Evolutionary conservation across 169 alveolate species (phyloP), one percentile per base, ranked within the genome.

Genomic region (Cryptosporidium meleagridis): DNA sequence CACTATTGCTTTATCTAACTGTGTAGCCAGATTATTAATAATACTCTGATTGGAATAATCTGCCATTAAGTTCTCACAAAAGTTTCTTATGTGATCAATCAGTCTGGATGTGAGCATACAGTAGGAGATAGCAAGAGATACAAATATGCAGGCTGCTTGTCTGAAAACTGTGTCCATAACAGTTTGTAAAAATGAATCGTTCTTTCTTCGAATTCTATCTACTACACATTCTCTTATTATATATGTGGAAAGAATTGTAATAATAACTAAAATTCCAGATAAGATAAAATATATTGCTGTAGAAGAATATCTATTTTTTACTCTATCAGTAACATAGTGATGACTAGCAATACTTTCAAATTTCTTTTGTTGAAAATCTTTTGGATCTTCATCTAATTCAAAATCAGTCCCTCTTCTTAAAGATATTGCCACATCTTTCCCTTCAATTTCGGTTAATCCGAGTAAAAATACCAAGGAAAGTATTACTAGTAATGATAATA

Each of bases 131-230:
- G 89, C 75, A 37, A 80, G 62, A 7, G 89, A 59, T 33, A 80
- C 72, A 80, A 80, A 80, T 80, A 80, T 80, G 33, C 89, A 80
- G n/a, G 89, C 68, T 80, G 75, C 89, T 59, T 80, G 89, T 29
- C 89, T 51, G 53, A 80, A 80, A 31, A 80, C 89, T 9, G 89
- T 80, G 21, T 80, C 89, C 89, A 80, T 80, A 21, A 80, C 89
- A 21, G 73, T 44, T n/a, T 80, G 89, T 10, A 80, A 70, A 80
- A 80, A 80, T 21, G 75, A 80, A 23, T 80, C 89, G 26, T 45
- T 80, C 35, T 80, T 80, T 12, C 33, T 61, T 59, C 75, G 39
- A 7, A 80, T 80, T 29, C 89, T 59, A 39, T 80, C 75, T 37
- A 80, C 89, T 12, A 80, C 16, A n/a, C 89, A 80, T 37, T 80